Evolutionary conservation across 2,329 filamentous ascomycete genomes (phyloP).

Genomic region (Verticillium nonalfalfae): DNA sequence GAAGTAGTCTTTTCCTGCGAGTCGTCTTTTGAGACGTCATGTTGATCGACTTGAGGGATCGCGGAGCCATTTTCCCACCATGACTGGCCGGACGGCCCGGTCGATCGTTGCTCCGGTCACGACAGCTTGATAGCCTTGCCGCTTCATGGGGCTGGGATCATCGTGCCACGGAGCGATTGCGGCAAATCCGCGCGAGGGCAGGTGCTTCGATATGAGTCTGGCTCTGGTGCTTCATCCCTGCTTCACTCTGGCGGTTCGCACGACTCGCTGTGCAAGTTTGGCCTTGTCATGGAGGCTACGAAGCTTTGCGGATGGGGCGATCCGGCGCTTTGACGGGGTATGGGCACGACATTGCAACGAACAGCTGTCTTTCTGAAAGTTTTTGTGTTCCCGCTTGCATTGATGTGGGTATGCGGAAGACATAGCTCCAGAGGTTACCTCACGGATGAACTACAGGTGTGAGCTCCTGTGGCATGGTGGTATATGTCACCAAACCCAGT

Average conservation of each 20-base stretch:
- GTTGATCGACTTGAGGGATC: background rate
- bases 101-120: too few species aligned
- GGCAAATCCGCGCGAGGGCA: background rate
- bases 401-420: background rate
- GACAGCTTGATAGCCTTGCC: too few species aligned
- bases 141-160: too few species aligned
- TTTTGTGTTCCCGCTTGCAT: background rate
- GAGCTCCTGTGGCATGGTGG: background rate
- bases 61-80: too few species aligned
- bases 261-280: background rate
- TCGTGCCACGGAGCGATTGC: background rate
- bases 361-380: background rate
- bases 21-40: background rate
- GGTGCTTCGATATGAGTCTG: background rate
- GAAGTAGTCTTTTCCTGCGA: background rate
- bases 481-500: background rate
- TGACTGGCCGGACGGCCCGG: too few species aligned
- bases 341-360: background rate
- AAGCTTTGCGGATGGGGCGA: background rate
- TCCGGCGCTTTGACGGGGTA: background rate
- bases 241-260: background rate
- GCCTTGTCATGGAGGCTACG: background rate
- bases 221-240: background rate
- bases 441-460: background rate
- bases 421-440: background rate